Evolutionary conservation across 1,139 yeast genomes (phyloP).

Genomic region (Williopsis jadinii): DNA sequence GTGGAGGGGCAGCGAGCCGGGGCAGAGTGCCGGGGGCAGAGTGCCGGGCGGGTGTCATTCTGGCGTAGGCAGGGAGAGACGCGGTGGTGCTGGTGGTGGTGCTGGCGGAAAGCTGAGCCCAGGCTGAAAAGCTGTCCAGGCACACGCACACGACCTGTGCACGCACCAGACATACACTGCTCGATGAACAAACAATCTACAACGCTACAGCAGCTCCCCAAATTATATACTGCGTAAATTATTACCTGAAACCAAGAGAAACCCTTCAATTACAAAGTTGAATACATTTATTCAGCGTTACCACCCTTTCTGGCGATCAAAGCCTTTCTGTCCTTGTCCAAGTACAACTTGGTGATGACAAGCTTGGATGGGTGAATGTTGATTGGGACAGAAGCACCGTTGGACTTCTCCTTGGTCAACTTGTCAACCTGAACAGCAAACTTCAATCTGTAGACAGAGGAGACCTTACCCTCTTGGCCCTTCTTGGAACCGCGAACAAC

Average conservation of each 20-base stretch:
- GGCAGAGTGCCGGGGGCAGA: no score
- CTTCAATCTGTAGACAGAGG: slow-evolving; percentile 98
- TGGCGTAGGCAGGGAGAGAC: no score
- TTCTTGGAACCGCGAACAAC: slow-evolving; percentile 99
- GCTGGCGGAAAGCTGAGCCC: no score
- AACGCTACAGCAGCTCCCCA: no score
- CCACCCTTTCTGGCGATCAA: slow-evolving; percentile 94
- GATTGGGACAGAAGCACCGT: slow-evolving; percentile 97
- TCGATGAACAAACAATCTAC: no score
- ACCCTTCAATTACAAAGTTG: slow-evolving; percentile 1
- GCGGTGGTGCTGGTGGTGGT: no score
- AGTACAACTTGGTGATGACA: slow-evolving; percentile 96
- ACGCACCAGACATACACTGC: no score
- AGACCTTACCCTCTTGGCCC: slow-evolving; percentile 98
- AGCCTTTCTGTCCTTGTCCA: slow-evolving; percentile 99
- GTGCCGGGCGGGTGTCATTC: no score
- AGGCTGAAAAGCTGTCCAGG: no score
- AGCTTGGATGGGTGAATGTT: slow-evolving; percentile 99
- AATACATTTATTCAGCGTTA: slow-evolving; percentile 49
- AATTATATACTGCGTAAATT: background rate
- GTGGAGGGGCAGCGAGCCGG: background rate
- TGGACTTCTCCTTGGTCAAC: slow-evolving; percentile 95
- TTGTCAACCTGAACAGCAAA: slow-evolving; percentile 95
- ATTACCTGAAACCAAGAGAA: slow-evolving; percentile 1
- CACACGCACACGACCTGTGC: no score